Evolutionary conservation across 2,329 filamentous ascomycete genomes (phyloP).

Genomic region (Chrysosphaeria jannelii): DNA sequence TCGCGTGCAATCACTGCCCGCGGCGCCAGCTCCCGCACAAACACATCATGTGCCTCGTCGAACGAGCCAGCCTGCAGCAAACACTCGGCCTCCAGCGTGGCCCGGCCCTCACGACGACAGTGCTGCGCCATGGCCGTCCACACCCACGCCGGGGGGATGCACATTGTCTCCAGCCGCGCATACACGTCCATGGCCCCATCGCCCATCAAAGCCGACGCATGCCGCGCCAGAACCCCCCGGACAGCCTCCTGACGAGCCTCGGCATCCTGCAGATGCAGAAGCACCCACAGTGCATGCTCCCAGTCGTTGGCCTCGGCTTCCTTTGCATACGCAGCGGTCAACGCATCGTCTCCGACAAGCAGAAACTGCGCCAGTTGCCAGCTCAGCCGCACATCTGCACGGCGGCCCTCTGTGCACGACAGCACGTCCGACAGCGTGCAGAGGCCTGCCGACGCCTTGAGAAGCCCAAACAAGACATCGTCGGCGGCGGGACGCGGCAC

Average conservation of each 20-base stretch:
- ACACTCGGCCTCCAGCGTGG: constrained; percentile 42
- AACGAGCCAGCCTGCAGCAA: constrained; percentile 51
- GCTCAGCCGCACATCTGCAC: constrained; percentile 42
- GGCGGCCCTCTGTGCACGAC: no score
- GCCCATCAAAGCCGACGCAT: constrained; percentile 31
- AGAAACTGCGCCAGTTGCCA: constrained; percentile 64
- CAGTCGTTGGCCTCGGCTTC: constrained; percentile 25
- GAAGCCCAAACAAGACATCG: constrained; percentile 62
- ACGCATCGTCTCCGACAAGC: constrained; percentile 34
- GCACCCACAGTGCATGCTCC: constrained; percentile 43
- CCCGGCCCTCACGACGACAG: constrained; percentile 42
- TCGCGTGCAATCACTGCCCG: constrained; percentile 56
- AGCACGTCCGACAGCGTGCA: constrained; percentile 37
- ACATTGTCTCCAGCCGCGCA: constrained; percentile 27
- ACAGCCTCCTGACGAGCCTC: constrained; percentile 33
- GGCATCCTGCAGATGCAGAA: constrained; percentile 40
- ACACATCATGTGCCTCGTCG: constrained; percentile 57
- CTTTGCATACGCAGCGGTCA: constrained; percentile 13
- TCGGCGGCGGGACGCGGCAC: constrained; percentile 43
- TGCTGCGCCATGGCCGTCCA: constrained; percentile 67
- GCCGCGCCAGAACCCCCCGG: constrained; percentile 42
- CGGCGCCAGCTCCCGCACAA: constrained; percentile 56
- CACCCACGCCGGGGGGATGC: constrained; percentile 49
- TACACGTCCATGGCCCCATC: constrained; percentile 11
- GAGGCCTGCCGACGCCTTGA: constrained; percentile 47